Percentiles rank a stretch among this genome's conserved stretches.
Conservation (phyloP, 108 stramenopile species). For the Nitzschia putrida region DNA sequence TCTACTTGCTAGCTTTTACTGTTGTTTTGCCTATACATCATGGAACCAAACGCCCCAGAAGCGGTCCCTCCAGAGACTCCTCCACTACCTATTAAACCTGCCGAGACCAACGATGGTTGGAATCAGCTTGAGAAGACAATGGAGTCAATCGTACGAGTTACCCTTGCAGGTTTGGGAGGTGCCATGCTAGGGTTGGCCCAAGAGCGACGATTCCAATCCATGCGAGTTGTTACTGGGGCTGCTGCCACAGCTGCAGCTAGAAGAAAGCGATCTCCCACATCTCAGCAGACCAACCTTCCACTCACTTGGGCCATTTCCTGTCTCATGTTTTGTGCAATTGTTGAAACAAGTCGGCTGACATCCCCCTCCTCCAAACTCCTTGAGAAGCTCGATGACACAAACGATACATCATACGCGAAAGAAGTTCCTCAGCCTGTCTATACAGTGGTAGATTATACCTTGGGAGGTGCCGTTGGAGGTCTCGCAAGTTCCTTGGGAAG, state of each 20-base stretch:
- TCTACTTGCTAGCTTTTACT: too few relatives aligned
- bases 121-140: constrained; percentile 30
- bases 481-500: constrained; percentile 28
- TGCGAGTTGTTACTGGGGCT: constrained; percentile 29
- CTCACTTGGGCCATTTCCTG: constrained; percentile 35
- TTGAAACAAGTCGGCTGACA: constrained; percentile 26
- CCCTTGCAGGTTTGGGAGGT: constrained; percentile 69
- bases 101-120: too few relatives aligned
- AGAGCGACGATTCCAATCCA: constrained; percentile 45
- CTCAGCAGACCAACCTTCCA: constrained; percentile 16
- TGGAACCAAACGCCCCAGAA: too few relatives aligned
- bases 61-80: too few relatives aligned
- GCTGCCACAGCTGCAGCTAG: constrained; percentile 37
- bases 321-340: constrained; percentile 32
- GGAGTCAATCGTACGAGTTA: constrained; percentile 59
- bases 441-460: constrained; percentile 31
- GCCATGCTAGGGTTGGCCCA: constrained; percentile 64
- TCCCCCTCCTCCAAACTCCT: constrained; percentile 20
- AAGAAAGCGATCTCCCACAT: constrained; percentile 23
- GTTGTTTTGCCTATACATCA: too few relatives aligned
- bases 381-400: not conserved
- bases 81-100: too few relatives aligned
- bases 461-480: constrained; percentile 35
- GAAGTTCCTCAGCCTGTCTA: not conserved
- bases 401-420: not conserved